Conservation (phyloP, 306 rosid species). For the Lathyrus sativus region DNA sequence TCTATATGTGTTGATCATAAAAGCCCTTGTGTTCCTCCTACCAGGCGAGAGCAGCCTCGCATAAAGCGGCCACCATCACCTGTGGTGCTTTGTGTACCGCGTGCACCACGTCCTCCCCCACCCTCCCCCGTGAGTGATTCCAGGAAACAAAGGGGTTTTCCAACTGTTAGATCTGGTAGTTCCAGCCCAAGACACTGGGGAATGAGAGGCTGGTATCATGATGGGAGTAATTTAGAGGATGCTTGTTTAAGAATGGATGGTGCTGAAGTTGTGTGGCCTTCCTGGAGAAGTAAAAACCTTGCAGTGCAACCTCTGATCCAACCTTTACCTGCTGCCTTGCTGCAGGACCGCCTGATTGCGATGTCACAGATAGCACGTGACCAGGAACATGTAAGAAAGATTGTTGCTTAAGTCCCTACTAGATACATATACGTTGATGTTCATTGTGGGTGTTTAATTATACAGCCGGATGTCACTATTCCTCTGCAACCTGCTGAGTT, state of each 20-base stretch:
- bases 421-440: slow-evolving; percentile 23
- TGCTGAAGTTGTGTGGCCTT: slow-evolving; percentile 97
- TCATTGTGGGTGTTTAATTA: slow-evolving; percentile 39
- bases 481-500: slow-evolving; percentile 75
- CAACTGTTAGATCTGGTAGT: slow-evolving; percentile 95
- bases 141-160: slow-evolving; percentile 87
- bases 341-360: slow-evolving; percentile 86
- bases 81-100: slow-evolving; percentile 85
- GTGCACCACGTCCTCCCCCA: slow-evolving; percentile 86
- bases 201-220: slow-evolving; percentile 90
- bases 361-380: slow-evolving; percentile 87
- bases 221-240: slow-evolving; percentile 86
- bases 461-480: slow-evolving; percentile 90
- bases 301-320: slow-evolving; percentile 76
- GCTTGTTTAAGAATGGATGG: slow-evolving; percentile 82
- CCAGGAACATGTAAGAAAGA: slow-evolving; percentile 83
- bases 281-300: slow-evolving; percentile 79
- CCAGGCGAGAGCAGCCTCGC: slow-evolving; percentile 85
- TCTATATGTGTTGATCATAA: slow-evolving; percentile 73
- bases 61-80: slow-evolving; percentile 94
- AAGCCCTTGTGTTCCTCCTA: slow-evolving; percentile 85
- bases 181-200: slow-evolving; percentile 99
- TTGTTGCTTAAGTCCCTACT: slow-evolving; percentile 23
- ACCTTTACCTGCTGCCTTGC: slow-evolving; percentile 81
- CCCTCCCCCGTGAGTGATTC: slow-evolving; percentile 90